Evolutionary conservation across 306 rosid genomes (phyloP), one percentile per base, ranked within the genome.

Genomic region (Prunus mongolica): DNA sequence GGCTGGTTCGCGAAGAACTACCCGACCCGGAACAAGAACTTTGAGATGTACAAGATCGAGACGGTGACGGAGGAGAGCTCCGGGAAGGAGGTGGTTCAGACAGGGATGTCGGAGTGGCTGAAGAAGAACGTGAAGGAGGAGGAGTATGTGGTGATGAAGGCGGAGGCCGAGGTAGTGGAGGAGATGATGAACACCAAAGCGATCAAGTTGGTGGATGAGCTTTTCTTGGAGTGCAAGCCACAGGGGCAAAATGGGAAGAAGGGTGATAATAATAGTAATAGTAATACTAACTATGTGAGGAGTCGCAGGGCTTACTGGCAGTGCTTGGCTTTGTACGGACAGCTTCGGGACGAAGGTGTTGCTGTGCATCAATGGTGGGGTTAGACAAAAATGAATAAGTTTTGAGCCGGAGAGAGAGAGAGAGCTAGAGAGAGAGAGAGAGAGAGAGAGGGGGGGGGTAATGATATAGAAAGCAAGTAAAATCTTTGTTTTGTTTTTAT

Each of bases 351-450:
- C 52, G 91, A 89, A 81, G 97, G 98, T 55, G 93, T 93, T 6
- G 98, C 97, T 10, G 98, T 93, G 71, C 97, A 93, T 67, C 98
- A 93, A 15, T 93, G 98, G 98, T 91, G 97, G 96, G 97, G 92
- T 77, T 91, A 58, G 65, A 66, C 15, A 41, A 2, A 24, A 18
- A 58, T 18, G 18, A 6, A 0, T 18, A 14, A 14, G 20, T 10
- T 64, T n/a, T 1, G 20, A 22, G 65, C 18, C 10, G 5, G 7
- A 34, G 49, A 65, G 25, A 64, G 69, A 24, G 24, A 24, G 24
- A 24, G 24, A 24, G 24, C 24, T 24, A 65, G 25, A 64, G 69
- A 65, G 24, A 24, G 24, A 24, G 69, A 65, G 22, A 14, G 67
- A 25, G 66, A 61, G 67, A 28, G 67, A 63, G 41, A 28, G 32